Conservation (phyloP, 2,329 filamentous ascomycete species). For the Fusarium solani-melongenae region DNA sequence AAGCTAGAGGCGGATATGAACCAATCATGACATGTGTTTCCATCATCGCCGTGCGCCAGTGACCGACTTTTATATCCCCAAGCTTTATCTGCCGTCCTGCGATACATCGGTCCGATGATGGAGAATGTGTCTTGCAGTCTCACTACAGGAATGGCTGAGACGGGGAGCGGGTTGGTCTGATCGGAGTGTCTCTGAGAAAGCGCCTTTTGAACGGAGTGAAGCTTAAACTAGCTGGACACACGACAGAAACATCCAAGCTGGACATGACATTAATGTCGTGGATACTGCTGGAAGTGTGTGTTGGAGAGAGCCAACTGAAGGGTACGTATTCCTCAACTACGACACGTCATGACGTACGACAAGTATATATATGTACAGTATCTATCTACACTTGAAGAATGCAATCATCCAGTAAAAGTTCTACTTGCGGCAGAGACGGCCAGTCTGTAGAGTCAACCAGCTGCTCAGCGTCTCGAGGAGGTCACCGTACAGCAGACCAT, state of each 20-base stretch:
- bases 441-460: slow-evolving; percentile 29
- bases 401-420: not conserved
- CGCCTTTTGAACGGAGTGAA: not conserved
- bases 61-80: not conserved
- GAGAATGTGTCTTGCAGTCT: not conserved
- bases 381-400: not conserved
- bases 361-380: not conserved
- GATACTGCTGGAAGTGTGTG: not conserved
- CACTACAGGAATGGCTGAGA: not conserved
- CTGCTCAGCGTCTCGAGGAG: slow-evolving; percentile 23
- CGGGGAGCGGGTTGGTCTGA: not conserved
- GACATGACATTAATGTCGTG: not conserved
- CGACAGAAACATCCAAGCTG: not conserved
- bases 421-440: slow-evolving; percentile 23
- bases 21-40: not conserved
- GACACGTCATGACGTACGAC: not conserved
- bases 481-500: slow-evolving; percentile 12
- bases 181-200: not conserved
- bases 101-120: not conserved
- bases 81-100: not conserved
- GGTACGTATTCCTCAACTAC: not conserved
- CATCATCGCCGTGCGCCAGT: not conserved
- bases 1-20: not conserved
- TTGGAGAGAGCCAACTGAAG: not conserved
- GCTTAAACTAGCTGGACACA: not conserved